These are phyloP conservation scores for Auricularia sp. DNA, from an alignment of 768 basidiomycete genomes.

Conservation along the genomic window DNA sequence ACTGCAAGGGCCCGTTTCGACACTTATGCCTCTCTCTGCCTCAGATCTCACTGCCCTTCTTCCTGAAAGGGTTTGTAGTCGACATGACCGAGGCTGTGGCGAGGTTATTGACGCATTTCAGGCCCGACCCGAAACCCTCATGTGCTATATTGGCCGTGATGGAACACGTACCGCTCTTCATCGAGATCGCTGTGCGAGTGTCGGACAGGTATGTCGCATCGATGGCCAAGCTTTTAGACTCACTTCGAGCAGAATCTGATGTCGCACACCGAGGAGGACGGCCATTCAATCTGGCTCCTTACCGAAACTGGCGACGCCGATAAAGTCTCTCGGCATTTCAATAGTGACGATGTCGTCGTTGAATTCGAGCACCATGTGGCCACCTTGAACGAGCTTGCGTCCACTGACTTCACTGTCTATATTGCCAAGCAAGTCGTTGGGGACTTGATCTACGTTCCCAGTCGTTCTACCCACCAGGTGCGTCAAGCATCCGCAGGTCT, in stretches of 20 bases:
- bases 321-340: slow-evolving; percentile 47
- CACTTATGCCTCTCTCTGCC: neutral
- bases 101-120: neutral
- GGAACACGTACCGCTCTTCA: slow-evolving; percentile 80
- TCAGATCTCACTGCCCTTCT: slow-evolving; percentile 48
- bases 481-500: neutral
- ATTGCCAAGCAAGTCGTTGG: slow-evolving; percentile 64
- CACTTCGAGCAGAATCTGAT: slow-evolving; percentile 64
- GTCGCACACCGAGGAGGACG: slow-evolving; percentile 65
- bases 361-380: slow-evolving; percentile 67
- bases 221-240: neutral
- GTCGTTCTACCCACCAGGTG: slow-evolving; percentile 65
- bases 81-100: neutral
- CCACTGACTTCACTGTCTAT: slow-evolving; percentile 60
- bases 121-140: slow-evolving; percentile 50
- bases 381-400: slow-evolving; percentile 49
- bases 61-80: slow-evolving; percentile 36
- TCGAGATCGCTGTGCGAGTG: slow-evolving; percentile 60
- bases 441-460: slow-evolving; percentile 73
- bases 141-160: slow-evolving; percentile 76
- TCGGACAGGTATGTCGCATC: neutral
- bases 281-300: slow-evolving; percentile 83
- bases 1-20: neutral
- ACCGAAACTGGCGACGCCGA: slow-evolving; percentile 50
- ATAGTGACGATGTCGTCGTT: slow-evolving; percentile 34